A percentile compares a stretch with the other conserved stretches of the same genome.
Conservation (phyloP, 306 rosid species). For the Dicorynia guianensis region DNA sequence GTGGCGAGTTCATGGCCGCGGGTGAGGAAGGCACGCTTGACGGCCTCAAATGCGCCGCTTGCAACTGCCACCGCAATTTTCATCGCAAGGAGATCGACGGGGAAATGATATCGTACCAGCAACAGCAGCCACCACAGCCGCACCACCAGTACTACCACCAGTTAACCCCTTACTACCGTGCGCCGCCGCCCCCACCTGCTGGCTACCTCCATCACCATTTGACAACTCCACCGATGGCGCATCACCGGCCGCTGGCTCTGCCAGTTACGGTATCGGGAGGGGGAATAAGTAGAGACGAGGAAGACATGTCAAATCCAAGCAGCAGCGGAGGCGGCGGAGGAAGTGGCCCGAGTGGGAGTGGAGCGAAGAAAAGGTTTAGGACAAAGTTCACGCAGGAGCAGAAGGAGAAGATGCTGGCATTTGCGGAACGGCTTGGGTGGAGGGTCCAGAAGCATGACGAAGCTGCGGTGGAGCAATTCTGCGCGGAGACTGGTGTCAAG, state of each 20-base stretch:
- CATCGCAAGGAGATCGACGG: conserved; percentile 74
- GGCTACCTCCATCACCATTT: conserved; percentile 64
- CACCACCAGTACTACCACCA: conserved; percentile 49
- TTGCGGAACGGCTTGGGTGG: conserved; percentile 83
- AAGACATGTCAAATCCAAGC: conserved; percentile 79
- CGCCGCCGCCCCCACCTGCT: conserved; percentile 45
- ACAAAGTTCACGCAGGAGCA: conserved; percentile 81
- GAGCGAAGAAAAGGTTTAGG: conserved; percentile 68
- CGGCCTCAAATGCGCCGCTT: conserved; percentile 87
- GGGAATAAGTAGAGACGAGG: conserved; percentile 61
- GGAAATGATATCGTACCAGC: conserved; percentile 18
- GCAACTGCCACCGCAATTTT: conserved; percentile 91
- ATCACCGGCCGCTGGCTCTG: conserved; percentile 59
- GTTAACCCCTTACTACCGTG: conserved; percentile 55
- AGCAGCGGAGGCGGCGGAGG: conserved; percentile 71
- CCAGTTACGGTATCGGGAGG: conserved; percentile 54
- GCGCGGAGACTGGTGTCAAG: conserved; percentile 56
- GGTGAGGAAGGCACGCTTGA: conserved; percentile 83
- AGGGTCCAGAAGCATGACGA: conserved; percentile 86
- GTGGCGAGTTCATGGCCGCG: conserved; percentile 81
- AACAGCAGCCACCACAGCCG: conserved; percentile 20
- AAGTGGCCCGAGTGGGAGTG: conserved; percentile 48
- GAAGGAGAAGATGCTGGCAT: conserved; percentile 84
- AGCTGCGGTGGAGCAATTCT: conserved; percentile 71
- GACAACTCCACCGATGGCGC: conserved; percentile 44